phyloP scores from a whole-genome alignment of 1,284 basidiomycete genomes.

The Heterobasidion occidentale region DNA sequence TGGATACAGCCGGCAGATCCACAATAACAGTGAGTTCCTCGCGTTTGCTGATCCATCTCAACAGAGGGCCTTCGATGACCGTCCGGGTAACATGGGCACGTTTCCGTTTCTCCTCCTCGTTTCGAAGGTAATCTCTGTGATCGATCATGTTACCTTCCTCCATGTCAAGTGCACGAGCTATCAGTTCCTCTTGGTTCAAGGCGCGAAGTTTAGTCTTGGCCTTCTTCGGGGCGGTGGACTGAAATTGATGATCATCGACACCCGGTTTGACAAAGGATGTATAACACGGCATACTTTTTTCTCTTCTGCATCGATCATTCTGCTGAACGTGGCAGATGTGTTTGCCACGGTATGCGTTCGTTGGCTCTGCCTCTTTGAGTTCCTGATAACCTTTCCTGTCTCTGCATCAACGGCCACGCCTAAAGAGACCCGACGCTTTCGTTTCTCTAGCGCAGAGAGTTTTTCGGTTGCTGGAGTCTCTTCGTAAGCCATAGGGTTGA shows the following conservation, averaged over 20 bases:
- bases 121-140: slow-evolving; percentile 67
- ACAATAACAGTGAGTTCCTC: slow-evolving; percentile 41
- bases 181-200: slow-evolving; percentile 74
- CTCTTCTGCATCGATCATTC: slow-evolving; percentile 53
- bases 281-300: slow-evolving; percentile 37
- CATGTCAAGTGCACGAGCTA: slow-evolving; percentile 74
- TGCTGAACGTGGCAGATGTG: slow-evolving; percentile 50
- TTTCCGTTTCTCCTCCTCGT: slow-evolving; percentile 77
- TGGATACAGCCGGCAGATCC: neutral
- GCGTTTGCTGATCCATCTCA: slow-evolving; percentile 65
- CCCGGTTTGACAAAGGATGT: neutral
- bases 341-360: slow-evolving; percentile 59
- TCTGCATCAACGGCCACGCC: slow-evolving; percentile 47
- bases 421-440: slow-evolving; percentile 45
- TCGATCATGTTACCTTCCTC: slow-evolving; percentile 81
- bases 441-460: slow-evolving; percentile 24
- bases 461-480: slow-evolving; percentile 18
- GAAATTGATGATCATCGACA: neutral
- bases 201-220: slow-evolving; percentile 37
- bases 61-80: slow-evolving; percentile 57
- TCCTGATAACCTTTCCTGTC: slow-evolving; percentile 43
- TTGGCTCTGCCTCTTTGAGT: slow-evolving; percentile 51
- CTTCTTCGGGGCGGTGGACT: slow-evolving; percentile 59
- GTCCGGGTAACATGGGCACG: slow-evolving; percentile 55
- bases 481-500: slow-evolving; percentile 39